Evolutionary conservation across 2,329 filamentous ascomycete species (phyloP).

Genomic region (Cordyceps javanica): DNA sequence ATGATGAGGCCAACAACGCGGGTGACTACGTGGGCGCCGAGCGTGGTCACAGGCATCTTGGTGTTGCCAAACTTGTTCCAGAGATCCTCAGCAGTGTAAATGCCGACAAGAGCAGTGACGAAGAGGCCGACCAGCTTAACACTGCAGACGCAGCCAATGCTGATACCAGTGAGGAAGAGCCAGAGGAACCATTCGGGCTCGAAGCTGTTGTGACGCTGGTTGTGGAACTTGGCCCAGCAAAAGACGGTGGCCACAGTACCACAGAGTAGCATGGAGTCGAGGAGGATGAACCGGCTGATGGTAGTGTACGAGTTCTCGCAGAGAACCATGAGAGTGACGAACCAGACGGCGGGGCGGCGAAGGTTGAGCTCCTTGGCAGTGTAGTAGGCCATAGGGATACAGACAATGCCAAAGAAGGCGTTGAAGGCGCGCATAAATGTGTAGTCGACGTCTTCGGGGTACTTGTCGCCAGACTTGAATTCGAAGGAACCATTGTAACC

Average conservation of each 20-base stretch:
- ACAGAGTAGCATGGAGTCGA: conserved; percentile 97
- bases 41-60: conserved; percentile 73
- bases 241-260: conserved; percentile 97
- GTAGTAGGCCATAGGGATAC: conserved; percentile 89
- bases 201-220: conserved; percentile 78
- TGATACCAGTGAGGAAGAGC: conserved; percentile 88
- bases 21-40: conserved; percentile 72
- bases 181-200: conserved; percentile 89
- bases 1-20: conserved; percentile 83
- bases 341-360: conserved; percentile 81
- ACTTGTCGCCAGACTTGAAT: conserved; percentile 97
- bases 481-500: conserved; percentile 99
- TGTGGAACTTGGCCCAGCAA: conserved; percentile 96
- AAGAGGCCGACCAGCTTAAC: conserved; percentile 98
- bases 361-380: conserved; percentile 89
- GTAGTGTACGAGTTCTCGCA: conserved; percentile 99
- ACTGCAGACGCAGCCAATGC: conserved; percentile 96
- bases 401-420: conserved; percentile 85
- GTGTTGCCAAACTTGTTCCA: conserved; percentile 97
- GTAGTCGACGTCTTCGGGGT: conserved; percentile 90
- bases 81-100: conserved; percentile 94
- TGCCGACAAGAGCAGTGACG: conserved; percentile 84
- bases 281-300: conserved; percentile 94
- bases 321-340: conserved; percentile 92
- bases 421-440: conserved; percentile 99